Evolutionary conservation across 1,139 yeast genomes (phyloP).

Genomic region (Blastobotrys persicus): DNA sequence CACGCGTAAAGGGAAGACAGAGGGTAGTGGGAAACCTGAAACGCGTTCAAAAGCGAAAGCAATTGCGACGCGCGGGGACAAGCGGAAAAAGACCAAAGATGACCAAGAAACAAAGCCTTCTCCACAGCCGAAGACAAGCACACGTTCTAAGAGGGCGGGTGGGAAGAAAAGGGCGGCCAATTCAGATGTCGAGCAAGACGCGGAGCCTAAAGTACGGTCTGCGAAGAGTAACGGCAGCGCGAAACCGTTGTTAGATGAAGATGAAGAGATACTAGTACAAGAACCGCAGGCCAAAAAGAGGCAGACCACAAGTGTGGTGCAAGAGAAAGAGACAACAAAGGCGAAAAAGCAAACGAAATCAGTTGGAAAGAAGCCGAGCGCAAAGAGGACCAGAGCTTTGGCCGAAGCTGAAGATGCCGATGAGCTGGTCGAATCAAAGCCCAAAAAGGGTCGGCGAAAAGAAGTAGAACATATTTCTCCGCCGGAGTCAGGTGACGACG

Average conservation of each 20-base stretch:
- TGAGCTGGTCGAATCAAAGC: not conserved
- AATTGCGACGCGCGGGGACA: not conserved
- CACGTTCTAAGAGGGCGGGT: too few species aligned
- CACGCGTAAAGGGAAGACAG: conserved; percentile 16
- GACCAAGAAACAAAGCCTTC: too few species aligned
- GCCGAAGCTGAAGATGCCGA: not conserved
- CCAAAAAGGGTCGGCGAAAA: conserved; percentile 3
- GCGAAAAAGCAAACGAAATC: conserved; percentile 11
- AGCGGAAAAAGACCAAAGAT: conserved; percentile 6
- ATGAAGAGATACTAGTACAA: not conserved
- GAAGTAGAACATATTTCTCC: too few species aligned
- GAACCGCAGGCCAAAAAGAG: not conserved
- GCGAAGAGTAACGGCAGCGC: not conserved
- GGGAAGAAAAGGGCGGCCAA: conserved; percentile 4
- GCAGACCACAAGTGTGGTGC: too few species aligned
- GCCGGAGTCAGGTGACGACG: too few species aligned
- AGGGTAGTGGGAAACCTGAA: not conserved
- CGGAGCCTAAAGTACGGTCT: not conserved
- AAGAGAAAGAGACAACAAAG: not conserved
- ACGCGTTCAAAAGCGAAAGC: conserved; percentile 4
- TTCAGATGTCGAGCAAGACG: conserved; percentile 5
- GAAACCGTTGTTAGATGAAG: not conserved
- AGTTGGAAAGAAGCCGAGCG: too few species aligned
- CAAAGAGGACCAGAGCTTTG: too few species aligned
- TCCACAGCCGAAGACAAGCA: too few species aligned